A percentile compares a stretch with the other conserved stretches of the same genome.
Evolutionary conservation across 169 alveolate species (phyloP).

Genomic region (Plasmodium knowlesi): DNA sequence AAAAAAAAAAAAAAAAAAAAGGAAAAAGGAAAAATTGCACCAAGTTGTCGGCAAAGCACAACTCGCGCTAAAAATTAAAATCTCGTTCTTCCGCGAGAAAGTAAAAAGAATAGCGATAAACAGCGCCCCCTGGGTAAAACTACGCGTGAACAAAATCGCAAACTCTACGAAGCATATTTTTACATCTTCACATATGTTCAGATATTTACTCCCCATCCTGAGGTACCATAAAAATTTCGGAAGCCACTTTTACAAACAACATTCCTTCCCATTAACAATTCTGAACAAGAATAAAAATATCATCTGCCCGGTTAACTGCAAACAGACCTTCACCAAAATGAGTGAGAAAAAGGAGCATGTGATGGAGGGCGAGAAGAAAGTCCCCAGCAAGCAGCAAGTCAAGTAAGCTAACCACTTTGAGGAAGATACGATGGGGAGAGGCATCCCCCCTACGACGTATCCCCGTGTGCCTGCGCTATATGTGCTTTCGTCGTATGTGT

Average conservation of each 20-base stretch:
- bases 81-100: not conserved
- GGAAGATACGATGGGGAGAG: not conserved
- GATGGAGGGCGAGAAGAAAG: slow-evolving; percentile 1
- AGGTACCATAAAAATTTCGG: not conserved
- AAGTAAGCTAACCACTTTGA: not conserved
- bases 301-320: not conserved
- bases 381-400: not conserved
- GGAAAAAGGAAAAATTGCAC: not conserved
- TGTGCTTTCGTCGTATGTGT: not conserved
- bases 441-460: not conserved
- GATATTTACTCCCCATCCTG: not conserved
- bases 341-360: slow-evolving; percentile 2
- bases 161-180: not conserved
- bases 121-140: not conserved
- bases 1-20: not conserved
- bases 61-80: not conserved
- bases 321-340: not conserved
- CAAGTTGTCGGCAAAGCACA: not conserved
- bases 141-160: not conserved
- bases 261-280: not conserved
- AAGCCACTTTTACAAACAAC: not conserved
- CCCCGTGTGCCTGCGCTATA: not conserved
- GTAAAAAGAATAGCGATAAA: not conserved
- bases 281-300: slow-evolving; percentile 2
- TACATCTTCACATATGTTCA: not conserved